Evolutionary conservation across 768 basidiomycete species (phyloP).

Genomic region (Boletus edulis): DNA sequence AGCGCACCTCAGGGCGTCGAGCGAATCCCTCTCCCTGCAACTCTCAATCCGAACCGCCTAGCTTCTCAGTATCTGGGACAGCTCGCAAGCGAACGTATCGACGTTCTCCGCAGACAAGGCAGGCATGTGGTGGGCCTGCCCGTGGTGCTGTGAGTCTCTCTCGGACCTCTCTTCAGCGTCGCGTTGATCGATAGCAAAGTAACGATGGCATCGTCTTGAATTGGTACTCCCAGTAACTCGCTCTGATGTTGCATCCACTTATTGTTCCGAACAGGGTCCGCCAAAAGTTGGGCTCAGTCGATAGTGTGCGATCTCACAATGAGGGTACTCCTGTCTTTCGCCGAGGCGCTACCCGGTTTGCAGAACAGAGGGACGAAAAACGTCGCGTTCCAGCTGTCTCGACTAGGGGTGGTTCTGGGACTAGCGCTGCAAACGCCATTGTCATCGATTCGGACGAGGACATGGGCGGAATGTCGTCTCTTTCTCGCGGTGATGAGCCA

Average conservation of each 20-base stretch:
- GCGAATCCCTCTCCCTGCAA: slow-evolving; percentile 20
- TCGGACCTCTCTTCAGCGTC: neutral
- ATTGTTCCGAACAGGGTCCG: slow-evolving; percentile 18
- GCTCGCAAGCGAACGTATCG: slow-evolving; percentile 17
- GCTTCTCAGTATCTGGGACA: slow-evolving; percentile 11
- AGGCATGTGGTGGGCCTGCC: slow-evolving; percentile 26
- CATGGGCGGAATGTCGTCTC: neutral
- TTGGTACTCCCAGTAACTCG: slow-evolving; percentile 19
- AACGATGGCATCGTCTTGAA: slow-evolving; percentile 30
- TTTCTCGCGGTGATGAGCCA: neutral
- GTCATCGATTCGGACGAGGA: slow-evolving; percentile 22
- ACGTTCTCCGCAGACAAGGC: slow-evolving; percentile 18
- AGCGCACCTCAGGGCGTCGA: slow-evolving; percentile 27
- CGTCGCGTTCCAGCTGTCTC: neutral
- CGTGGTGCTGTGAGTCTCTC: slow-evolving; percentile 23
- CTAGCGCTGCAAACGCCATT: slow-evolving; percentile 19
- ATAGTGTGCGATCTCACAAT: neutral
- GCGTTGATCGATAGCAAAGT: slow-evolving; percentile 14
- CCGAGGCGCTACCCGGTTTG: neutral
- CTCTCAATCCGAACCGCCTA: slow-evolving; percentile 7
- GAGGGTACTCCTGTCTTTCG: neutral
- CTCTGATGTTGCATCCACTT: neutral
- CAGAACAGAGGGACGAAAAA: neutral
- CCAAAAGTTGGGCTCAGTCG: slow-evolving; percentile 1
- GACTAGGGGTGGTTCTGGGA: slow-evolving; percentile 6